A percentile compares a stretch with the other conserved stretches of the same genome.
phyloP scores from a whole-genome alignment of 176 grass and related monocot species.

The Bonia amplexicaulis region DNA sequence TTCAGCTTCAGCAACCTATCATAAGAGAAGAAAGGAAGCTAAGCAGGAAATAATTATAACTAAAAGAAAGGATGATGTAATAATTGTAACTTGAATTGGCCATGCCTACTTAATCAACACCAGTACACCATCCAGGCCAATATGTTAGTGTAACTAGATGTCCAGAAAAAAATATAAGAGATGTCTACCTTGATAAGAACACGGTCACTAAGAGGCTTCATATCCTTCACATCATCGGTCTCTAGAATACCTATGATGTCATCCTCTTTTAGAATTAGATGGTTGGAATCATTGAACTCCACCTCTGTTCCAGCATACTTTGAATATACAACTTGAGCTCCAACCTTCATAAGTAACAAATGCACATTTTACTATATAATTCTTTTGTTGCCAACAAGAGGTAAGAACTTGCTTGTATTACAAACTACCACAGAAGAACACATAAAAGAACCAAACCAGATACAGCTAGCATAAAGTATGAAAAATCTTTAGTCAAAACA shows the following conservation, averaged over 20 bases:
- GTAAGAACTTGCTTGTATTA: not conserved
- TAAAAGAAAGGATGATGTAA: not conserved
- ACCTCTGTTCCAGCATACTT: slow-evolving; percentile 72
- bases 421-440: not conserved
- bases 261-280: slow-evolving; percentile 70
- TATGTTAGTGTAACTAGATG: not conserved
- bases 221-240: slow-evolving; percentile 52
- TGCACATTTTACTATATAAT: not conserved
- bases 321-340: slow-evolving; percentile 55
- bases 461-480: not conserved
- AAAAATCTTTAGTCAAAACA: not conserved
- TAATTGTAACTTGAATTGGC: not conserved
- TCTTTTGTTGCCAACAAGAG: not conserved
- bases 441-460: not conserved
- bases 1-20: slow-evolving; percentile 73
- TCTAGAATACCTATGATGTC: slow-evolving; percentile 62
- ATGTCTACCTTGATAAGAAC: slow-evolving; percentile 54
- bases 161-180: not conserved
- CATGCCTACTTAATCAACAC: no score
- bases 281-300: slow-evolving; percentile 53
- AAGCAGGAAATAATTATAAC: not conserved
- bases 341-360: slow-evolving; percentile 26
- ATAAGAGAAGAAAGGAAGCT: not conserved
- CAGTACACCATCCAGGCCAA: no score
- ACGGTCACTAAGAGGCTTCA: slow-evolving; percentile 58